phyloP scores from a whole-genome alignment of 106 monocot genomes.

The Platanthera guangdongensis region DNA sequence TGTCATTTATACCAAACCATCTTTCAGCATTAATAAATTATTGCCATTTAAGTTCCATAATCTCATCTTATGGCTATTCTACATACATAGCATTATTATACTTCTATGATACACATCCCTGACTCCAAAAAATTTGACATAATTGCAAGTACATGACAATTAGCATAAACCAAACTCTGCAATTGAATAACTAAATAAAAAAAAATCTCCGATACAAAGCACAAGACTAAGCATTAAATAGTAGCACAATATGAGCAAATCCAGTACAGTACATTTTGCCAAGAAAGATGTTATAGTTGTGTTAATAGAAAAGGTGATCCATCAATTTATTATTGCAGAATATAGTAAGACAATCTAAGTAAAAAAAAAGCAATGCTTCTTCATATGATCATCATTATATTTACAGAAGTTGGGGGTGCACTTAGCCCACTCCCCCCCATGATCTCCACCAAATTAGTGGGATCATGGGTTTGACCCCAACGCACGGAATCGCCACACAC shows the following conservation, averaged over 20 bases:
- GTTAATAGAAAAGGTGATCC: not conserved
- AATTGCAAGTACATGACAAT: not conserved
- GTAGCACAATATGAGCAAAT: not conserved
- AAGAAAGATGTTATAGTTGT: not conserved
- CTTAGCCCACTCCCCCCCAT: too few species aligned
- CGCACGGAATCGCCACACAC: too few species aligned
- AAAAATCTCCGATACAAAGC: not conserved
- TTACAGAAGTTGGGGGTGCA: too few species aligned
- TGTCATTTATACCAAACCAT: not conserved
- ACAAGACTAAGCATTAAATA: not conserved
- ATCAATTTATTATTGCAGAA: not conserved
- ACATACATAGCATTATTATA: not conserved
- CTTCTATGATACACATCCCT: not conserved
- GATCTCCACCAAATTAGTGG: too few species aligned
- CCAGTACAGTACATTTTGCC: too few species aligned
- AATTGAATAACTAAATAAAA: not conserved
- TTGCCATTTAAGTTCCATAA: not conserved
- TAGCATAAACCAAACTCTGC: not conserved
- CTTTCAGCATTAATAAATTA: not conserved
- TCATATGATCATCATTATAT: too few species aligned
- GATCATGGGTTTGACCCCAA: too few species aligned
- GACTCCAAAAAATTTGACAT: not conserved
- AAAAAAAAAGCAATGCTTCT: not conserved
- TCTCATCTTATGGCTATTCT: not conserved
- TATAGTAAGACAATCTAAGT: not conserved